Base-by-base conservation (phyloP, 164 flowering plant species). In the Vitis rupestris region DNA sequence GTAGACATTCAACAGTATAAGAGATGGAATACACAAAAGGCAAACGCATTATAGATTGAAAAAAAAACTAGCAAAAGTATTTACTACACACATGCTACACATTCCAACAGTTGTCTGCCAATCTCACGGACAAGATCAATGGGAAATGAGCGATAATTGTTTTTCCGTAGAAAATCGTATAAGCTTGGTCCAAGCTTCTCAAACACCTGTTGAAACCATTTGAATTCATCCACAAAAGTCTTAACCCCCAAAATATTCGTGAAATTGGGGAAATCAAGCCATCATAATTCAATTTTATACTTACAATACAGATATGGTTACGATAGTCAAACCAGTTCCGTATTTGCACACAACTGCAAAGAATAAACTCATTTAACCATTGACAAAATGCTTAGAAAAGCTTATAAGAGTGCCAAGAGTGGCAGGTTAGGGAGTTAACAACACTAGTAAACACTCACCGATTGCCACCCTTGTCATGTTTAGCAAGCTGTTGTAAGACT, bases 261-360 rank as follows among this genome's bases (percentile, higher is more conserved):
- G 29, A 79, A 37, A 68, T 65, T 83, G 89, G 97, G 94, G 91
- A 84, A 90, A 84, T 78, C 55, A 88, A 84, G 78, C 84, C 79
- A 85, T 83, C 69, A 75, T 78, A 85, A 87, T 82, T 76, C 77
- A 85, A 82, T 75, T 68, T 63, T 70, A 80, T 90, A 96, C 99
- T 96, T 96, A 96, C 99, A 86, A 96, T 96, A 96, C 99, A 96
- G 81, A 96, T 88, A 96, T 96, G 99, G 85, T 96, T 96, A 90
- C 97, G 97, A 89, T 96, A 96, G 94, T 96, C 99, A 93, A 96
- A 96, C 99, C 97, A 96, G 94, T 92, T 93, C 97, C 97, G 87
- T 88, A 96, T 76, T 96, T 93, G 97, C 75, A 96, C 99, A 93
- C 98, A 96, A 89, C 99, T 93, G 98, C 99, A 96, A 96, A 82